These are phyloP conservation scores for Leptographium flavum DNA, from an alignment of 2,329 filamentous ascomycete genomes.

Conservation along the genomic window DNA sequence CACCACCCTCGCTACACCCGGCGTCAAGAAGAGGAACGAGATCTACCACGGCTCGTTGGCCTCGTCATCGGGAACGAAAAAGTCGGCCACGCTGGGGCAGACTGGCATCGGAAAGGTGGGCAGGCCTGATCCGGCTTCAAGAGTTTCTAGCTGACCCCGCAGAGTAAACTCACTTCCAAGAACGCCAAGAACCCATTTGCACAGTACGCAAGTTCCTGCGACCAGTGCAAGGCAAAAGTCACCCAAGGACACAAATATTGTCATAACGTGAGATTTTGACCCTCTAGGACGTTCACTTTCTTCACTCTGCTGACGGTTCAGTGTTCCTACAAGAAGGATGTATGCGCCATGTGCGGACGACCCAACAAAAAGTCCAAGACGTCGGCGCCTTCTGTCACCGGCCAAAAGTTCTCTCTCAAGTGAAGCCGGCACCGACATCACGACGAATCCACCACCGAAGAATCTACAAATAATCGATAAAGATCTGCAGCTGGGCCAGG, in stretches of 20 bases:
- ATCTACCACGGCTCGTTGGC: slow-evolving; percentile 49
- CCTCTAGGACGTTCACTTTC: no score
- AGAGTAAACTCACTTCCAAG: slow-evolving; percentile 52
- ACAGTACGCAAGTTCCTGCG: slow-evolving; percentile 44
- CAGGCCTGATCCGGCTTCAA: background rate
- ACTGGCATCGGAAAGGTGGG: slow-evolving; percentile 44
- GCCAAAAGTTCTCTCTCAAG: slow-evolving; percentile 49
- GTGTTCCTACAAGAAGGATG: slow-evolving; percentile 49
- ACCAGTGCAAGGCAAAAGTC: slow-evolving; percentile 49
- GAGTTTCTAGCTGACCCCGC: background rate
- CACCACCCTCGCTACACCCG: slow-evolving; percentile 47
- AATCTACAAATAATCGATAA: no score
- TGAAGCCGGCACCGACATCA: slow-evolving; percentile 21
- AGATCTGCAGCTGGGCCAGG: no score
- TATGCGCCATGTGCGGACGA: slow-evolving; percentile 51
- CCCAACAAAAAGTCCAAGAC: slow-evolving; percentile 34
- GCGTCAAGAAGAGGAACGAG: slow-evolving; percentile 52
- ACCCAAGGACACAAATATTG: slow-evolving; percentile 46
- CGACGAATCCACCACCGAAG: no score
- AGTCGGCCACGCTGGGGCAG: slow-evolving; percentile 39
- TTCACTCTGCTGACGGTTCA: background rate
- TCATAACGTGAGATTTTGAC: slow-evolving; percentile 24
- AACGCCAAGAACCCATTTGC: slow-evolving; percentile 53
- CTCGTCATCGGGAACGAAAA: slow-evolving; percentile 26
- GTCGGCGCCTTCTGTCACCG: slow-evolving; percentile 38